phyloP scores from a whole-genome alignment of 148 eudicot genomes.

The Gaultheria prostrata region DNA sequence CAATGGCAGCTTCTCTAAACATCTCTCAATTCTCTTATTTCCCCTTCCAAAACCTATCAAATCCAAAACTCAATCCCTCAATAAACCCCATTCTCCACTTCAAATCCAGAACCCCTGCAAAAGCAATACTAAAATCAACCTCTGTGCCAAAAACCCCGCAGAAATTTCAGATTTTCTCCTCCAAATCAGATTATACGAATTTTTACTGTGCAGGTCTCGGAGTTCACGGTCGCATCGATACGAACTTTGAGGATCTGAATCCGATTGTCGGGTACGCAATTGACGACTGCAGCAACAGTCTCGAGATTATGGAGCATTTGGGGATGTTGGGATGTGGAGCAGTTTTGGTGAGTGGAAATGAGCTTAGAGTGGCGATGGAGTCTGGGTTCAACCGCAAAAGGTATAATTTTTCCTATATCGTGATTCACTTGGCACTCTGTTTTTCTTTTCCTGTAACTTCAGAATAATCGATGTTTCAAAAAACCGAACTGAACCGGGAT shows the following conservation, averaged over 20 bases:
- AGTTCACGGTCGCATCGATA: slow-evolving; percentile 73
- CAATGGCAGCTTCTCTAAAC: too few relatives aligned
- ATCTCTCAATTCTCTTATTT: too few relatives aligned
- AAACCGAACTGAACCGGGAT: too few relatives aligned
- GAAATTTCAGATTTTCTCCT: slow-evolving; percentile 47
- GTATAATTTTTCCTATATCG: slow-evolving; percentile 16
- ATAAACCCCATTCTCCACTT: too few relatives aligned
- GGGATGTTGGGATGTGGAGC: slow-evolving; percentile 85
- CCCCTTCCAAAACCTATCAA: too few relatives aligned
- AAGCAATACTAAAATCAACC: slow-evolving; percentile 12
- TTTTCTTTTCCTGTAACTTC: neutral
- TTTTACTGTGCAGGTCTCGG: slow-evolving; percentile 79
- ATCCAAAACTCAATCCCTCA: too few relatives aligned
- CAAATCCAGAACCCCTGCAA: slow-evolving; percentile 13
- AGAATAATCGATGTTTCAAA: too few relatives aligned
- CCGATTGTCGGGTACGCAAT: slow-evolving; percentile 88
- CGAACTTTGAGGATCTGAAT: slow-evolving; percentile 71
- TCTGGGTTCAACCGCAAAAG: slow-evolving; percentile 89
- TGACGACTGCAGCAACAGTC: slow-evolving; percentile 80
- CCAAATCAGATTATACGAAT: slow-evolving; percentile 65
- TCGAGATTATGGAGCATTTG: slow-evolving; percentile 88
- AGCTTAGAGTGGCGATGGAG: slow-evolving; percentile 68
- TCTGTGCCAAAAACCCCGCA: neutral
- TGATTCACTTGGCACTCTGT: neutral
- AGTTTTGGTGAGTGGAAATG: slow-evolving; percentile 95